Evolutionary conservation across 352 stramenopile genomes (phyloP), one percentile per base, ranked within the genome.

Genomic region (Thraustochytrium striatum): DNA sequence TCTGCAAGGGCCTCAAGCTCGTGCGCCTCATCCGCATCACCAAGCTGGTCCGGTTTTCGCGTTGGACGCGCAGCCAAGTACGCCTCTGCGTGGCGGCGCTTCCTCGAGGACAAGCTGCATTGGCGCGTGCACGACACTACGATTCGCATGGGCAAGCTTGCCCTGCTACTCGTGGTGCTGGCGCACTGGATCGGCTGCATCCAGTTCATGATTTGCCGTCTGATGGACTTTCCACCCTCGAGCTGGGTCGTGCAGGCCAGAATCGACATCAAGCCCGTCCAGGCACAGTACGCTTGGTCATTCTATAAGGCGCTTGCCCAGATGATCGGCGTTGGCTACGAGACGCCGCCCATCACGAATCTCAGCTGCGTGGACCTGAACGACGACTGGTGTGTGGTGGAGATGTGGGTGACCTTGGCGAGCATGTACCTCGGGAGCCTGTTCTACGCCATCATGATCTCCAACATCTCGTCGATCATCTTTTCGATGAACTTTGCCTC

Each of bases 241-340:
- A 85, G 72, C 44, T 88, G 85, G 85, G 81, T 88, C 78, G 82
- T 85, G 5, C 83, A 82, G 39, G 72, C 84, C 13, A 43, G 47
- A 9, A 30, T 75, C 5, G 50, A 58, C 32, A 28, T 13, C 50
- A 75, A 43, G 65, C 9, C n/a, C 50, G 65, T 55, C 13, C 16
- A 0, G n/a, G 69, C 72, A 35, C 85, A 88, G 82, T 88, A 85
- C 83, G 84, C 61, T 28, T 88, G 85, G 85, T 83, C 83, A 1
- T 87, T 87, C 44, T 88, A 86, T 41, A 88, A 88, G 72, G 85
- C 85, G n/a, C 57, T 88, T 47, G 83, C 82, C 41, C 85, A 88
- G 69, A 88, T 88, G 85, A 88, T 88, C 55, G 86, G 86, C 83
- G 87, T 88, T 73, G 85, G 85, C 39, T 88, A 87, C 57, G 82